Evolutionary conservation across 768 basidiomycete genomes (phyloP).

Genomic region (Rhodosporidiobolus odoratus): DNA sequence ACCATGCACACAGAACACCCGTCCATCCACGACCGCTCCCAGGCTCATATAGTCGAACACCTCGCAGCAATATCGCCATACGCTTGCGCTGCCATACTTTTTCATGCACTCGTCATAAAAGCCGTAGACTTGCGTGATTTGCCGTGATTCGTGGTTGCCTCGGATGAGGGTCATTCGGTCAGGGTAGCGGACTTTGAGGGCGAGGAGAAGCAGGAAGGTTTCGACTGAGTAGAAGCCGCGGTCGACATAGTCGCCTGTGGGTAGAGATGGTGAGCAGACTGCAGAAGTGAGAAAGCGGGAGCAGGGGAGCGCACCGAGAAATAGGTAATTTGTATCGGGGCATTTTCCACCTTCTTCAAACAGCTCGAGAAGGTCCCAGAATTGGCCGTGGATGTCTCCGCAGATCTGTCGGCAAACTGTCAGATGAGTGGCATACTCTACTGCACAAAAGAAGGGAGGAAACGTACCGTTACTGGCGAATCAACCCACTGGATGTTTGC

Average conservation of each 20-base stretch:
- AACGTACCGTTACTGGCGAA: slow-evolving; percentile 72
- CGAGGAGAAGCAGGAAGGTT: slow-evolving; percentile 87
- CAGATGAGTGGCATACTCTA: not conserved
- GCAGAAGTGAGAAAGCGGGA: not conserved
- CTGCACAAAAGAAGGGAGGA: not conserved
- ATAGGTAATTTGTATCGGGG: slow-evolving; percentile 48
- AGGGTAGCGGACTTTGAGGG: slow-evolving; percentile 91
- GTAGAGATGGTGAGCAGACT: not conserved
- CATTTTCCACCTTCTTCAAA: slow-evolving; percentile 48
- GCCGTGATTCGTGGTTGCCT: slow-evolving; percentile 94
- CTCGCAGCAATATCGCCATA: slow-evolving; percentile 98
- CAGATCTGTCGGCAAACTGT: no score
- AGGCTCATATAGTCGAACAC: slow-evolving; percentile 95
- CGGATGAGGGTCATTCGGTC: slow-evolving; percentile 94
- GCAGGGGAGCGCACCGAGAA: slow-evolving; percentile 53
- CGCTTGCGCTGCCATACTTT: slow-evolving; percentile 87
- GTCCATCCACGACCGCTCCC: slow-evolving; percentile 91
- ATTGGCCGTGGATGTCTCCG: slow-evolving; percentile 96
- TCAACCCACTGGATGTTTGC: slow-evolving; percentile 95
- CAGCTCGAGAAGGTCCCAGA: slow-evolving; percentile 87
- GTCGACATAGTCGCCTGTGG: slow-evolving; percentile 90
- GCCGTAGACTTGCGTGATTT: slow-evolving; percentile 74
- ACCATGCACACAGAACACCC: slow-evolving; percentile 96
- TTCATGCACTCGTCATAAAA: slow-evolving; percentile 83
- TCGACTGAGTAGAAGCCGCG: slow-evolving; percentile 96